Evolutionary conservation across 345 rosid species (phyloP), one percentile per base, ranked within the genome.

Genomic region (Dimocarpus longan): DNA sequence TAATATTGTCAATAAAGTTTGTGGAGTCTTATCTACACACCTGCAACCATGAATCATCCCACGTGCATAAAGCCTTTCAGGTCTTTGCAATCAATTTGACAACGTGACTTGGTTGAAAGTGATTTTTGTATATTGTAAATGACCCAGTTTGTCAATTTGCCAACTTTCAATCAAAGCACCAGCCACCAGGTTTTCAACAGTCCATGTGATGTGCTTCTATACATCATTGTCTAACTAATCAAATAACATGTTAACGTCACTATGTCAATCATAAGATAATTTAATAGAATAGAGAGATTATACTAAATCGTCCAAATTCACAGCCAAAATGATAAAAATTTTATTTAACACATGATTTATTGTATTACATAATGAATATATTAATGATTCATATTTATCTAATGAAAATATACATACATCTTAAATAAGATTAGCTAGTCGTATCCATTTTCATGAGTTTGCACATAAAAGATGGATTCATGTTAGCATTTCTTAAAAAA

Each of bases 31-130:
- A 66, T 75, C 78, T 48, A 18, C n/a, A 57, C 0, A 57, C 8
- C 8, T n/a, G 24, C 24, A 24, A 46, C 11, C n/a, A 18, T 6
- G 59, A 43, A 65, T 39, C 50, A n/a, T 10, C 79, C 65, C 79
- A 52, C 79, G 54, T 52, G 79, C 65, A 66, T 3, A 66, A 76
- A 66, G 71, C 39, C 12, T 6, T 37, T 66, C 26, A 50, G 37
- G n/a, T 52, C 6, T 16, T 57, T 19, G 1, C 8, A 18, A 0
- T 11, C 70, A 46, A 26, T 68, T 75, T 48, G 70, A 46, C 57
- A 60, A 60, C 11, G 8, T 65, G 68, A 65, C 42, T 26, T 26
- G 40, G 24, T 3, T 19, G 70, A 44, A 71, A 26, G 37, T 4
- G 42, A 7, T 8, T 62, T 22, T 42, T 16, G 46, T 46, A 46